phyloP scores from a whole-genome alignment of 2,329 filamentous ascomycete species.

The Xylogone sp. region DNA sequence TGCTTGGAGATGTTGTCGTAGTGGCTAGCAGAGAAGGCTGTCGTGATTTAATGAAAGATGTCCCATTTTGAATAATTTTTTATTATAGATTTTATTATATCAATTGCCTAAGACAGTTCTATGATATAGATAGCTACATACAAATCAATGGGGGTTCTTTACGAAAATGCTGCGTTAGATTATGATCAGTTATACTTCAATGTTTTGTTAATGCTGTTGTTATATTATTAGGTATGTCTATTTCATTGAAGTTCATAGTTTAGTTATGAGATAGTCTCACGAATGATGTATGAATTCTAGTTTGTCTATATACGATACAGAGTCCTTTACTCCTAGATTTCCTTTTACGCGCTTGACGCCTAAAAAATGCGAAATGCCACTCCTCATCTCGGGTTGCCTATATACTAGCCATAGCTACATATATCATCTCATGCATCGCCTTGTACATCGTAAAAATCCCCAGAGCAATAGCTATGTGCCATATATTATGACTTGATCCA shows the following conservation, averaged over 20 bases:
- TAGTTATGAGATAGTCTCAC: too few relatives aligned
- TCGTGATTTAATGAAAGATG: constrained; percentile 65
- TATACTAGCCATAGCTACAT: not conserved
- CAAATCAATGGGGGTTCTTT: not conserved
- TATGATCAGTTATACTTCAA: too few relatives aligned
- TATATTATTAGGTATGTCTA: too few relatives aligned
- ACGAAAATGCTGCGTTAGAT: too few relatives aligned
- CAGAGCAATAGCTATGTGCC: not conserved
- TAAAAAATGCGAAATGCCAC: not conserved
- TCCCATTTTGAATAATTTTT: constrained; percentile 56
- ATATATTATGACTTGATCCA: not conserved
- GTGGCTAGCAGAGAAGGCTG: constrained; percentile 64
- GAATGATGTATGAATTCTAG: too few relatives aligned
- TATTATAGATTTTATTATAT: too few relatives aligned
- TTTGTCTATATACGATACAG: too few relatives aligned
- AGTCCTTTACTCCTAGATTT: too few relatives aligned
- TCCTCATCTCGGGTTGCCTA: too few relatives aligned
- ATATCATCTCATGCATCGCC: not conserved
- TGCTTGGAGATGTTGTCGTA: constrained; percentile 68
- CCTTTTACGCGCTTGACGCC: too few relatives aligned
- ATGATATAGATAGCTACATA: not conserved
- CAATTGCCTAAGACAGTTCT: not conserved
- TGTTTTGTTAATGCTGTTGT: too few relatives aligned
- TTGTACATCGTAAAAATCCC: not conserved
- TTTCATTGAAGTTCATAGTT: too few relatives aligned